Evolutionary conservation across 2,329 filamentous ascomycete genomes (phyloP), one percentile per base, ranked within the genome.

Genomic region (Botrytis elliptica): DNA sequence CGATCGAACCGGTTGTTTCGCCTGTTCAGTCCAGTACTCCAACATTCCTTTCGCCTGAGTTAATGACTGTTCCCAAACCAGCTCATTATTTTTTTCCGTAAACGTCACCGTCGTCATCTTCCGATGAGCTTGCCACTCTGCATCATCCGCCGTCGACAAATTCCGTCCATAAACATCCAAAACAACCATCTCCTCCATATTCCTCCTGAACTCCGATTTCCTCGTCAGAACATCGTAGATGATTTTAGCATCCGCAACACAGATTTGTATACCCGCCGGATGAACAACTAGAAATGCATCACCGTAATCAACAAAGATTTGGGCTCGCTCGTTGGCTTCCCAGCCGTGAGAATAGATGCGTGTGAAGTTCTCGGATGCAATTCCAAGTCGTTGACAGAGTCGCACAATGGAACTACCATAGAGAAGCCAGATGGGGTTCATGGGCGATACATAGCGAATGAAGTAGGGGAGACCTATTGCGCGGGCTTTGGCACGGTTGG

Each of bases 141-240:
- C 16, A n/a, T 57, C 62, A 66, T 72, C 62, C 6, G 12, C 16
- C 1, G 62, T 67, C 5, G 49, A 59, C 8, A 49, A 29, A 67
- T 67, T 72, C 16, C 36, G 59, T 4, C 49, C 38, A n/a, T 72
- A 60, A 6, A 72, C 38, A 59, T 72, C 10, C 49, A 72, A n/a
- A 5, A 67, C 49, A 25, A 49, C 70, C 62, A 66, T 66, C n/a
- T 72, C 62, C 60, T 72, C 40, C 70, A 72, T 72, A 14, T 72
- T 67, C 2, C 70, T 16, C 2, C 38, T 20, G 16, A 72, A 67
- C 2, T 72, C 62, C 0, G n/a, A 49, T 6, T 36, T 38, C 14
- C 70, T n/a, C 20, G 22, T 4, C 36, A 67, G 6, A 36, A 66
- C 60, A 10, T 72, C 62, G 10, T 66, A 72, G 25, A 71, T 59